Base-by-base conservation (phyloP, 2,329 filamentous ascomycete species). In the Hypoxylon sp. region DNA sequence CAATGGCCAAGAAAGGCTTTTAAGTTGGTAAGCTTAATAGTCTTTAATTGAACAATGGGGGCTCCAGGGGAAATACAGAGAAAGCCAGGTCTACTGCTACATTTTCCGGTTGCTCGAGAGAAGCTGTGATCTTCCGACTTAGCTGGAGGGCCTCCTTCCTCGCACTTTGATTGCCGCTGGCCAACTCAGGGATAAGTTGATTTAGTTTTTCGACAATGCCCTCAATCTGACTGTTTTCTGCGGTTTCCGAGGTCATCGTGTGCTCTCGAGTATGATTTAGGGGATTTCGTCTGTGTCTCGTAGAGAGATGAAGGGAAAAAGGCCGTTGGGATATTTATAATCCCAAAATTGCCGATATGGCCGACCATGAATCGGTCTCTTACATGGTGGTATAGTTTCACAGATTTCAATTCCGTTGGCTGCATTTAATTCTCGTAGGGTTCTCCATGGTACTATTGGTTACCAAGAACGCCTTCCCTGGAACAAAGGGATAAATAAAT, bases 1-100 rank as follows among this genome's bases (percentile, higher is more conserved):
- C 70, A 5, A 74, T 44, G 13, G 69, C n/a, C 2, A 74, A 14
- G n/a, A 76, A 50, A 1, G 70, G 70, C 75, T 61, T 11, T 19
- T 55, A 8, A 31, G 29, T 46, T 47, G 11, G 14, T 58, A 31
- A 29, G 29, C 17, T 6, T 22, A 35, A 35, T 14, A 5, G n/a
- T 24, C 11, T 24, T 35, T 22, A 24, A 31, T 17, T 26, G 8
- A 33, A 42, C 3, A 5, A 24, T 9, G 3, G n/a, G 17, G 6
- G 9, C 3, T 4, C 17, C 1, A 9, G 39, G 24, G 19, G 33
- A n/a, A 39, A 8, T 59, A 73, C 71, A 17, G 71, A 63, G 56
- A 70, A 68, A 1, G 63, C 65, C 51, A 73, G 54, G 13, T 62
- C 58, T n/a, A 72, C 57, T n/a, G 68, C 68, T 6, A 54, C 37